phyloP scores from a whole-genome alignment of 495 filamentous ascomycete genomes.

The Podospora appendiculata region DNA sequence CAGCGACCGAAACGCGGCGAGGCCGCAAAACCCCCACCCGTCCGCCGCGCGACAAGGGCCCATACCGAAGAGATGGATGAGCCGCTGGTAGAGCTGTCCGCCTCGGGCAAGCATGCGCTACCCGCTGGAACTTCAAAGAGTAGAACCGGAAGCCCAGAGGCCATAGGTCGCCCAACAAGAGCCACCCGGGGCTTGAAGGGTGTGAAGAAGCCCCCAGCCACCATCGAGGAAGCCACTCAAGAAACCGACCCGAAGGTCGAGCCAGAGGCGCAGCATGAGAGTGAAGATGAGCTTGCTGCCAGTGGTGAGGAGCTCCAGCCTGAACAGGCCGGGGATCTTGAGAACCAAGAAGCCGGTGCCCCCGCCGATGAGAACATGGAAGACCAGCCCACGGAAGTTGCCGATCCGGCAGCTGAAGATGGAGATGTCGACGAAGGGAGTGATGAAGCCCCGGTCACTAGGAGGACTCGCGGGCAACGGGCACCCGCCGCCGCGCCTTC shows the following conservation, averaged over 20 bases:
- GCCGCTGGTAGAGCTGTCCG: conserved; percentile 49
- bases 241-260: conserved; percentile 33
- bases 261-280: conserved; percentile 15
- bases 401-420: conserved; percentile 34
- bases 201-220: conserved; percentile 48
- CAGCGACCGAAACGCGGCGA: conserved; percentile 17
- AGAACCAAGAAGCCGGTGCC: conserved; percentile 8
- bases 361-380: conserved; percentile 1
- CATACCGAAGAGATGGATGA: conserved; percentile 38
- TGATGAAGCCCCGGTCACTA: conserved; percentile 53
- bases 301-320: conserved; percentile 11
- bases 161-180: conserved; percentile 31
- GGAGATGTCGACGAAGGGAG: conserved; percentile 60
- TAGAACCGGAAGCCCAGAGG: conserved; percentile 51
- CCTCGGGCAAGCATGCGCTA: conserved; percentile 68
- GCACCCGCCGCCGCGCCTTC: conserved; percentile 12
- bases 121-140: conserved; percentile 44
- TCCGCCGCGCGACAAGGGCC: conserved; percentile 35
- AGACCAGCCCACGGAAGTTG: conserved; percentile 18
- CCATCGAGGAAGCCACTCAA: conserved; percentile 53
- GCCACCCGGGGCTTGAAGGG: conserved; percentile 56
- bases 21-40: conserved; percentile 7
- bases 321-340: not conserved
- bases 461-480: conserved; percentile 43
- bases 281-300: conserved; percentile 26